phyloP scores from a whole-genome alignment of 2,329 filamentous ascomycete genomes.

The Sporothrix humicola region DNA sequence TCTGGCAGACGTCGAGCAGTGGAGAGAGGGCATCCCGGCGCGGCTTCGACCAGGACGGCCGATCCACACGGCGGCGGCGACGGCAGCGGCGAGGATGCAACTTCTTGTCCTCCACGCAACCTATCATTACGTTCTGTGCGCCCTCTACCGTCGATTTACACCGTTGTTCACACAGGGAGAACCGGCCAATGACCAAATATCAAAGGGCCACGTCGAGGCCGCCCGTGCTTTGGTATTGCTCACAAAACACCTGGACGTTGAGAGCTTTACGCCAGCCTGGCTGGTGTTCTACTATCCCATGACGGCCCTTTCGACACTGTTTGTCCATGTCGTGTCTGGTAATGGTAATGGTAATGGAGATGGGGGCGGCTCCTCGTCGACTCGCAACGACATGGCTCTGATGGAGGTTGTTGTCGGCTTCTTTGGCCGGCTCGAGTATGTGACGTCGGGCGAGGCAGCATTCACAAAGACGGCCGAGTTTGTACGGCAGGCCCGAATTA shows the following conservation, averaged over 20 bases:
- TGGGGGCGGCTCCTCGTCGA: background rate
- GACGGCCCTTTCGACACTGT: slow-evolving; percentile 28
- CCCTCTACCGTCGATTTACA: slow-evolving; percentile 31
- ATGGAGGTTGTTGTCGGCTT: slow-evolving; percentile 32
- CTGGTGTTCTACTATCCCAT: slow-evolving; percentile 32
- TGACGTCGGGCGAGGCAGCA: slow-evolving; percentile 30
- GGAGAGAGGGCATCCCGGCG: slow-evolving; percentile 12
- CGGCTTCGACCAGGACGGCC: slow-evolving; percentile 21
- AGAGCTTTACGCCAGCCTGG: slow-evolving; percentile 31
- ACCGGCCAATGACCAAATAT: background rate
- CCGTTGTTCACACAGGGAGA: slow-evolving; percentile 30
- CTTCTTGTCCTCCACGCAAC: slow-evolving; percentile 26
- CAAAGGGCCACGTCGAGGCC: slow-evolving; percentile 17
- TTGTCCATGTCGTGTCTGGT: slow-evolving; percentile 27
- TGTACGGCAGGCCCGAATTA: slow-evolving; percentile 31
- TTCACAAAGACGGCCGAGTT: slow-evolving; percentile 33
- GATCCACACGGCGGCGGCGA: slow-evolving; percentile 1
- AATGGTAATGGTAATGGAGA: background rate
- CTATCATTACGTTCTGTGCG: slow-evolving; percentile 31
- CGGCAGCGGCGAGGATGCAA: slow-evolving; percentile 14
- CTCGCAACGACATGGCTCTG: slow-evolving; percentile 30
- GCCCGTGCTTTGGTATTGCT: slow-evolving; percentile 30
- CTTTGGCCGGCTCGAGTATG: slow-evolving; percentile 33
- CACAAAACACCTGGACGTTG: slow-evolving; percentile 30
- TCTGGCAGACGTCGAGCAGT: slow-evolving; percentile 12